These are phyloP conservation scores for Pseudonitzschia delicatissima DNA, from an alignment of 108 stramenopile species.

Conservation along the genomic window DNA sequence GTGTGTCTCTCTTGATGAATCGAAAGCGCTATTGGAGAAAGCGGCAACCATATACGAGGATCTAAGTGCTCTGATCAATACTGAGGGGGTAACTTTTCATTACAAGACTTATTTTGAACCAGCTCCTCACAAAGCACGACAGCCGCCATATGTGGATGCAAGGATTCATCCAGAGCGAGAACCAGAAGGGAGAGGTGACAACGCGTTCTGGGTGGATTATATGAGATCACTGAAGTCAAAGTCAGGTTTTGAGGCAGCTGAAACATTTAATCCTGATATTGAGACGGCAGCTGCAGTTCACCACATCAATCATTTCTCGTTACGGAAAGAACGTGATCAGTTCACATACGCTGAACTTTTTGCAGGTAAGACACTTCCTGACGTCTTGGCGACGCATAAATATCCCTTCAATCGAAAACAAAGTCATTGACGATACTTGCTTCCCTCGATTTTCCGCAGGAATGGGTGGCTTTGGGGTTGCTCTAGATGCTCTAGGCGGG, in stretches of 20 bases:
- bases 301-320: conserved; percentile 4
- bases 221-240: neutral
- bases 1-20: neutral
- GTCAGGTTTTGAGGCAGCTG: neutral
- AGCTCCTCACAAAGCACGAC: conserved; percentile 11
- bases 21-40: conserved; percentile 1
- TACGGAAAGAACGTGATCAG: neutral
- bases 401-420: too few relatives aligned
- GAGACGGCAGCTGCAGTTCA: neutral
- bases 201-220: neutral
- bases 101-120: neutral
- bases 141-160: conserved; percentile 32
- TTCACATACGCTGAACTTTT: conserved; percentile 72
- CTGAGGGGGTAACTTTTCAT: neutral
- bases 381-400: too few relatives aligned
- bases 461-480: conserved; percentile 84
- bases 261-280: too few relatives aligned
- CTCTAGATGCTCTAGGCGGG: conserved; percentile 75
- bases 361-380: conserved; percentile 29
- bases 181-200: neutral
- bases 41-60: neutral
- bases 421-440: too few relatives aligned
- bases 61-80: conserved; percentile 2
- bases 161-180: conserved; percentile 41
- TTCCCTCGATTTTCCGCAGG: conserved; percentile 50